phyloP scores from a whole-genome alignment of 257 asterid genomes.

The Solanum pimpinellifolium region DNA sequence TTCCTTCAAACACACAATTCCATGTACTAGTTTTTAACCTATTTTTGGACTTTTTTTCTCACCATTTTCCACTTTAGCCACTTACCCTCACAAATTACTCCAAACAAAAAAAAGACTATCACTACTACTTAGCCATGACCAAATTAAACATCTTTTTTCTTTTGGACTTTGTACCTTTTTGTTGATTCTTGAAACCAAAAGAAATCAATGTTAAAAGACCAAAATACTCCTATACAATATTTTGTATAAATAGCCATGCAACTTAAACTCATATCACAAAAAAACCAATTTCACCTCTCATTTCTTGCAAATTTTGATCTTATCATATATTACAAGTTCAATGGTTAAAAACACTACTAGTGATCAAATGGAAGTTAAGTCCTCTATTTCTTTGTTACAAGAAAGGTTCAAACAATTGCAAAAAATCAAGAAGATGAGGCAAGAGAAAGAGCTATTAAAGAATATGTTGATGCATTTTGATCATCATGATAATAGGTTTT shows the following conservation, averaged over 20 bases:
- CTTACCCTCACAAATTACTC: slow-evolving; percentile 9
- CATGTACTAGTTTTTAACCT: slow-evolving; percentile 46
- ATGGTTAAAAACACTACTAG: not conserved
- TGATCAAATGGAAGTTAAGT: not conserved
- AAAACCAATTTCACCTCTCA: not conserved
- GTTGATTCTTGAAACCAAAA: slow-evolving; percentile 29
- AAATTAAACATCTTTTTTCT: slow-evolving; percentile 26
- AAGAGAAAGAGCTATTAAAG: slow-evolving; percentile 16
- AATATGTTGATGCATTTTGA: not conserved
- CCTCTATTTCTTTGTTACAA: slow-evolving; percentile 24
- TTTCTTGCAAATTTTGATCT: not conserved
- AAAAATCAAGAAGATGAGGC: slow-evolving; percentile 21
- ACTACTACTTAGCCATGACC: slow-evolving; percentile 36
- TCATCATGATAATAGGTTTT: not conserved
- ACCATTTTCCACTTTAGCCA: slow-evolving; percentile 32
- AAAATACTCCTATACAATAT: not conserved
- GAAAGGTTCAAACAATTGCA: slow-evolving; percentile 25
- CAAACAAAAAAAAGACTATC: not conserved
- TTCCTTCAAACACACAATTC: slow-evolving; percentile 65
- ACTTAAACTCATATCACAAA: not conserved
- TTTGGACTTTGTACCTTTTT: slow-evolving; percentile 35
- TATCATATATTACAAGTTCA: not conserved
- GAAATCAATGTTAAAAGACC: not conserved
- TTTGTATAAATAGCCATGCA: not conserved
- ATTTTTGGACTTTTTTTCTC: slow-evolving; percentile 30